Percentiles rank a stretch among this genome's conserved stretches.
Conservation (phyloP, 345 rosid species). For the Cardamine chenopodiifolia region DNA sequence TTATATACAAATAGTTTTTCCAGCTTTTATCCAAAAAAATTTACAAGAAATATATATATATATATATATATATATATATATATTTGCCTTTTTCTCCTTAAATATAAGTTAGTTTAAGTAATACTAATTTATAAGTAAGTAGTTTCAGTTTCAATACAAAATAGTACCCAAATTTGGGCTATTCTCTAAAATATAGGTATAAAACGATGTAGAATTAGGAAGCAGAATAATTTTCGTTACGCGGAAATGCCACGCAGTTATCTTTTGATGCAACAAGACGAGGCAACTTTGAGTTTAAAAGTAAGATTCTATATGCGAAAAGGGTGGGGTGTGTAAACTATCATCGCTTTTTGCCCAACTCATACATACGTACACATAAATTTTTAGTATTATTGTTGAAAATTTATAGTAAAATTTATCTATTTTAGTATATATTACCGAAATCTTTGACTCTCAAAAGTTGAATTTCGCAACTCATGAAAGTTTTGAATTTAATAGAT, state of each 20-base stretch:
- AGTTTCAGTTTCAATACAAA: not conserved
- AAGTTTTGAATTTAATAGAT: not conserved
- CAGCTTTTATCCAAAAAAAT: not conserved
- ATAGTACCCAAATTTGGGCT: slow-evolving; percentile 2
- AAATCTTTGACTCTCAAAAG: slow-evolving; percentile 3
- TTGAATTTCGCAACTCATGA: not conserved
- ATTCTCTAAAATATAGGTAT: not conserved
- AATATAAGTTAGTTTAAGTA: not conserved
- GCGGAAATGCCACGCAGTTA: slow-evolving; percentile 31
- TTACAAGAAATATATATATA: not conserved
- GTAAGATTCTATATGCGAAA: slow-evolving; percentile 32
- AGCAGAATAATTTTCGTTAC: slow-evolving; percentile 25
- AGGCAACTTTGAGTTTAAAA: slow-evolving; percentile 35
- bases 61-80: no score
- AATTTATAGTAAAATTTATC: no score
- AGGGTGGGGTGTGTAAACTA: slow-evolving; percentile 22
- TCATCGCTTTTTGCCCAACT: slow-evolving; percentile 26
- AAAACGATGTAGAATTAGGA: slow-evolving; percentile 9
- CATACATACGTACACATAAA: slow-evolving; percentile 22
- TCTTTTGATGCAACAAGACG: slow-evolving; percentile 31
- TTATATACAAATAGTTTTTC: not conserved
- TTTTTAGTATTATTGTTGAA: slow-evolving; percentile 25
- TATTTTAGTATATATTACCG: slow-evolving; percentile 12
- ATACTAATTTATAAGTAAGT: not conserved
- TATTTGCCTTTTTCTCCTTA: not conserved